phyloP scores from a whole-genome alignment of 352 stramenopile genomes.

The Phytophthora citricola region DNA sequence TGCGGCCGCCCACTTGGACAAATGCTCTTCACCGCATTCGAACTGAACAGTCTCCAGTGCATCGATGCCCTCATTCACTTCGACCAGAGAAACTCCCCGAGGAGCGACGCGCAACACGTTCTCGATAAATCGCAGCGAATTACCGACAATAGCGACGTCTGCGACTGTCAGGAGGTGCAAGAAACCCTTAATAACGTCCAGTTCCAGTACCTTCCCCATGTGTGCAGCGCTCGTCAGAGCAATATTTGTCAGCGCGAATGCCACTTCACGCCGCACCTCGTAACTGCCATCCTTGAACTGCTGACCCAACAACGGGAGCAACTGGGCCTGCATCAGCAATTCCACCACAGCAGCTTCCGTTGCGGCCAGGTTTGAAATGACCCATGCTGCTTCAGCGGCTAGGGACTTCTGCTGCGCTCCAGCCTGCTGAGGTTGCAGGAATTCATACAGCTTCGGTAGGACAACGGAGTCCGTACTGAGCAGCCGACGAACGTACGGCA shows the following conservation, averaged over 20 bases:
- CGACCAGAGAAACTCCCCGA: constrained; percentile 63
- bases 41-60: constrained; percentile 83
- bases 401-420: constrained; percentile 41
- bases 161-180: constrained; percentile 61
- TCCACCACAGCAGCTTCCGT: constrained; percentile 62
- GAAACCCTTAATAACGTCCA: constrained; percentile 67
- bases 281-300: constrained; percentile 72
- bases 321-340: constrained; percentile 52
- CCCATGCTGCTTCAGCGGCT: constrained; percentile 73
- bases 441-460: constrained; percentile 61
- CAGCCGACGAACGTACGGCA: constrained; percentile 62
- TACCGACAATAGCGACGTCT: constrained; percentile 77
- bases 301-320: constrained; percentile 61
- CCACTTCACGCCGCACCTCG: constrained; percentile 75
- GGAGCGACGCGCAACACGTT: constrained; percentile 72
- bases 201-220: constrained; percentile 57
- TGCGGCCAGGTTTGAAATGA: constrained; percentile 79
- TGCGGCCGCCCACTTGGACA: constrained; percentile 66
- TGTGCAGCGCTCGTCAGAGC: constrained; percentile 63
- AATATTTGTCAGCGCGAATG: constrained; percentile 79
- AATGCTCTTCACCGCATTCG: constrained; percentile 61
- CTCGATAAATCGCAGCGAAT: constrained; percentile 80
- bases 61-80: constrained; percentile 76
- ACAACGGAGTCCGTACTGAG: constrained; percentile 58
- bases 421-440: constrained; percentile 45